Percentiles rank a stretch among this genome's conserved stretches.
Conservation (phyloP, 257 asterid species). For the Solanum ossicruentum region DNA sequence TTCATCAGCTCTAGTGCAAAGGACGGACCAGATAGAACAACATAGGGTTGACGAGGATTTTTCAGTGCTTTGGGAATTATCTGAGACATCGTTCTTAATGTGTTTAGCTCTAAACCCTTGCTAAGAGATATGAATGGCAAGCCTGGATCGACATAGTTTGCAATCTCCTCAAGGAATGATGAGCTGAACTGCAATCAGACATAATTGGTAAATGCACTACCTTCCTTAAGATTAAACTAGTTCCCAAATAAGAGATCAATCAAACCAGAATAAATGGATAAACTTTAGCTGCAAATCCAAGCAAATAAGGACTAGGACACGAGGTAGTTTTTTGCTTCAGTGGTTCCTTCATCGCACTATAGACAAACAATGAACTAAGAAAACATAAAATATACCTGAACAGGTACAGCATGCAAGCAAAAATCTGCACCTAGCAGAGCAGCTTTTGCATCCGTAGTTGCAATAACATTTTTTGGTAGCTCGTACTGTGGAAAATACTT, state of each 20-base stretch:
- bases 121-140: conserved; percentile 89
- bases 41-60: conserved; percentile 87
- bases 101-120: conserved; percentile 86
- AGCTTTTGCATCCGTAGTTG: conserved; percentile 75
- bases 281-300: neutral
- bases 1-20: conserved; percentile 91
- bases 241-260: neutral
- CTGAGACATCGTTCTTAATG: conserved; percentile 83
- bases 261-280: neutral
- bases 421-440: conserved; percentile 76
- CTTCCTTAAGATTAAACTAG: conserved; percentile 2
- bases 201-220: neutral
- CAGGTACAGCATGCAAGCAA: conserved; percentile 95
- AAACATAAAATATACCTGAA: conserved; percentile 41
- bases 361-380: neutral
- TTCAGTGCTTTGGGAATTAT: conserved; percentile 66
- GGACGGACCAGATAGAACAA: conserved; percentile 85
- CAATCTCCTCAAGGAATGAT: conserved; percentile 65
- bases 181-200: conserved; percentile 74
- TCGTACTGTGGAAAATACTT: conserved; percentile 70
- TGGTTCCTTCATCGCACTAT: neutral
- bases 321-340: neutral
- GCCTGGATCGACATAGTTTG: conserved; percentile 71
- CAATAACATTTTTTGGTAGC: conserved; percentile 63
- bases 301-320: neutral